Percentiles rank a stretch among this genome's conserved stretches.
phyloP scores from a whole-genome alignment of 441 rosid genomes.

The Brassica balearica region DNA sequence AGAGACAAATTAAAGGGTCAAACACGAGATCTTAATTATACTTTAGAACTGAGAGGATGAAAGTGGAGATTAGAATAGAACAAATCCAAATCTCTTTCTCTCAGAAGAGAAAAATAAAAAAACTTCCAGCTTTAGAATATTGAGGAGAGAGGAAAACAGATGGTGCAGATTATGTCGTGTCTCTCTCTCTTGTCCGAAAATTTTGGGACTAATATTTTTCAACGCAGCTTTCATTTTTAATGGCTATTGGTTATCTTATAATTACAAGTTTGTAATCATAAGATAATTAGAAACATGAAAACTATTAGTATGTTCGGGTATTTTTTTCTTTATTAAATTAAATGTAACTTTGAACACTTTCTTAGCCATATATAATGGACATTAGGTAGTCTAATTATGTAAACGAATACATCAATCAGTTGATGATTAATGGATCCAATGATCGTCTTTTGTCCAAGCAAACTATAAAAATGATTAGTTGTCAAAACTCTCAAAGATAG shows the following conservation, averaged over 20 bases:
- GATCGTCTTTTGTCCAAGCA: constrained; percentile 3
- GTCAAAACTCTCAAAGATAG: constrained; percentile 16
- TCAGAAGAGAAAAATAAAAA: constrained; percentile 21
- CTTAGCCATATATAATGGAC: not conserved
- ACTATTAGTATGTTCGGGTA: not conserved
- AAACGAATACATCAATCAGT: not conserved
- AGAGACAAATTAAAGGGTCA: constrained; percentile 25
- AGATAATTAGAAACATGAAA: not conserved
- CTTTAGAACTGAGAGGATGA: constrained; percentile 19
- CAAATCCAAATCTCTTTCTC: constrained; percentile 8
- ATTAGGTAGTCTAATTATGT: not conserved
- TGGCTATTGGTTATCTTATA: not conserved
- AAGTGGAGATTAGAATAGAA: constrained; percentile 30
- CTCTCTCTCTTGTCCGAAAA: constrained; percentile 18
- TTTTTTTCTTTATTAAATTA: not conserved
- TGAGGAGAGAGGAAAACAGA: constrained; percentile 20
- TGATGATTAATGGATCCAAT: constrained; percentile 12
- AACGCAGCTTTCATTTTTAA: constrained; percentile 13
- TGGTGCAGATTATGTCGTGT: constrained; percentile 42
- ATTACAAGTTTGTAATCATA: not conserved
- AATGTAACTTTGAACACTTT: not conserved
- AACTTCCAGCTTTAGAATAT: constrained; percentile 28
- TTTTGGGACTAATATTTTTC: constrained; percentile 12
- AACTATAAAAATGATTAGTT: constrained; percentile 9
- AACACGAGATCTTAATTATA: constrained; percentile 26